Evolutionary conservation across 2,329 filamentous ascomycete species (phyloP).

Genomic region (Epichloe typhina): DNA sequence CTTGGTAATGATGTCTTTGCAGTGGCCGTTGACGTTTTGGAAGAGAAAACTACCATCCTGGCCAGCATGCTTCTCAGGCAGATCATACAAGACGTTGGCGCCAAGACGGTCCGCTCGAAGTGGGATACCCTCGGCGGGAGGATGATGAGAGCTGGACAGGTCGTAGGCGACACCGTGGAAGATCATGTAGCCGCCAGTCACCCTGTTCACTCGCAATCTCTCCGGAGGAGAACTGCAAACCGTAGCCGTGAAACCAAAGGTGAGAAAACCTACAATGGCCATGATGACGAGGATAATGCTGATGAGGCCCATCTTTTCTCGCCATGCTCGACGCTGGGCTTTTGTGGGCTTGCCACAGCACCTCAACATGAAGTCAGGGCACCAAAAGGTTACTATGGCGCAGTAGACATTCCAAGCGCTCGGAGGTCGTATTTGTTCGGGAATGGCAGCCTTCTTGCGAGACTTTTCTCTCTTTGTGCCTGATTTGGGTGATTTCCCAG

Average conservation of each 20-base stretch:
- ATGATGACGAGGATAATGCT: constrained; percentile 86
- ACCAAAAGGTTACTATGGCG: constrained; percentile 81
- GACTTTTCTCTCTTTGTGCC: constrained; percentile 32
- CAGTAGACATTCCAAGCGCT: constrained; percentile 96
- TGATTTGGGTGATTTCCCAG: constrained; percentile 44
- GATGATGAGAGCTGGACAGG: constrained; percentile 63
- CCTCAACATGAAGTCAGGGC: constrained; percentile 67
- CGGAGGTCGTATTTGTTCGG: constrained; percentile 60
- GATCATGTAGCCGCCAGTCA: constrained; percentile 79
- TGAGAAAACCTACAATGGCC: constrained; percentile 82
- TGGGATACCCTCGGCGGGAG: constrained; percentile 66
- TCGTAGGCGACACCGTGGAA: constrained; percentile 90
- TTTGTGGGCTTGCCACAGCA: constrained; percentile 79
- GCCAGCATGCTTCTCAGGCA: constrained; percentile 71
- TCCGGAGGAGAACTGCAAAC: constrained; percentile 66
- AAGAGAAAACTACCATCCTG: constrained; percentile 94
- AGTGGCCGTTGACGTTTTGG: constrained; percentile 95
- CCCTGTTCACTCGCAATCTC: constrained; percentile 71
- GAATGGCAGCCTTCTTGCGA: constrained; percentile 36
- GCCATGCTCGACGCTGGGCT: constrained; percentile 84
- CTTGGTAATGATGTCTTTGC: constrained; percentile 76
- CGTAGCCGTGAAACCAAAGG: constrained; percentile 84
- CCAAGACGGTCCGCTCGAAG: constrained; percentile 31
- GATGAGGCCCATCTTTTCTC: constrained; percentile 94
- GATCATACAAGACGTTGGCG: constrained; percentile 75